Conservation (phyloP, 306 rosid species). For the Inga leiocalycina region DNA sequence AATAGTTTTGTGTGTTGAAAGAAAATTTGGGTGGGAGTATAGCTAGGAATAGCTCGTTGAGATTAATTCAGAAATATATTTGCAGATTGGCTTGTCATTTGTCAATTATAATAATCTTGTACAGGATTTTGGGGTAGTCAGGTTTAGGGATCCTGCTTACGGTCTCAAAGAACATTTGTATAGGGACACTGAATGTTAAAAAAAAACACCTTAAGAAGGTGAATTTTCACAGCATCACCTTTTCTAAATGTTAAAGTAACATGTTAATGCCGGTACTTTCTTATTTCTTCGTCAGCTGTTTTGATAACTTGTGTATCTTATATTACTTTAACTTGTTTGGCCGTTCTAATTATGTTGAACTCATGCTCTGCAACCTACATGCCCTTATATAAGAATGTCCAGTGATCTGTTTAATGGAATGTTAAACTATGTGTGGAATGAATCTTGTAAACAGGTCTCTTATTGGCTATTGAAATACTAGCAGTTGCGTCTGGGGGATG, state of each 20-base stretch:
- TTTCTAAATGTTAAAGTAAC: neutral
- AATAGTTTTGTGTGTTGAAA: neutral
- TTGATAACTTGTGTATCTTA: neutral
- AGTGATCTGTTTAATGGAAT: neutral
- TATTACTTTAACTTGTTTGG: neutral
- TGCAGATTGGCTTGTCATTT: neutral
- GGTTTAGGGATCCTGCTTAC: neutral
- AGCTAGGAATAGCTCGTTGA: neutral
- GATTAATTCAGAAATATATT: neutral
- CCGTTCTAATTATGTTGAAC: neutral
- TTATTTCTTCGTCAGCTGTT: neutral
- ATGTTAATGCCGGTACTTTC: neutral
- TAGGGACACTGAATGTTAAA: neutral
- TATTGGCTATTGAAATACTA: conserved; percentile 61
- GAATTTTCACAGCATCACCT: neutral
- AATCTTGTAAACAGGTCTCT: conserved; percentile 53
- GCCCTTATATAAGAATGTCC: neutral
- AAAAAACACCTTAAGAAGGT: neutral
- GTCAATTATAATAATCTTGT: neutral
- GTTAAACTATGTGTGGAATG: conserved; percentile 1
- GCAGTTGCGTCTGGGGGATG: conserved; percentile 59
- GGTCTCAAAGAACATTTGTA: neutral
- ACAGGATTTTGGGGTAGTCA: neutral
- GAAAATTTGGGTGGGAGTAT: neutral
- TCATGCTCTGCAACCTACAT: neutral